These are phyloP conservation scores for Pinus taeda DNA, from an alignment of 75 land plant species.

Conservation along the genomic window DNA sequence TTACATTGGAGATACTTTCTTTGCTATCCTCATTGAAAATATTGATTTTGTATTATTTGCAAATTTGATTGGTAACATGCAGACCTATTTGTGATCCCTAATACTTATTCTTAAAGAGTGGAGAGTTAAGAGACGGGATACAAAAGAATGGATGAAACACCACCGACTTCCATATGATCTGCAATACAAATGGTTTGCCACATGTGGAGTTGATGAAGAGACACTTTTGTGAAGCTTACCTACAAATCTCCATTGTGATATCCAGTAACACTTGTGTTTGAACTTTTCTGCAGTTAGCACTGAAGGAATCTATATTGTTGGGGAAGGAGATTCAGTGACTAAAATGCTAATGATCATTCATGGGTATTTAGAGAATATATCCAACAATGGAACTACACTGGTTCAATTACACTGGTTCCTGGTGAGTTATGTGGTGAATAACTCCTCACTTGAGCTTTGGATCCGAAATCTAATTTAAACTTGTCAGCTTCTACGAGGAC, in stretches of 20 bases:
- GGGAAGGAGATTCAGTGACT: constrained; percentile 87
- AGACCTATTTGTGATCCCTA: constrained; percentile 83
- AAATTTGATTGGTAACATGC: constrained; percentile 95
- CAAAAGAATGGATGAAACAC: constrained; percentile 93
- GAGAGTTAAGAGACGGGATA: constrained; percentile 77
- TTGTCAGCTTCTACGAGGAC: constrained; percentile 81
- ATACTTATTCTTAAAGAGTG: constrained; percentile 79
- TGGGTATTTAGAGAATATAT: constrained; percentile 70
- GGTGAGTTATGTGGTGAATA: constrained; percentile 94
- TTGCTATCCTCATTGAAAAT: constrained; percentile 67
- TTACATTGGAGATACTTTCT: constrained; percentile 78
- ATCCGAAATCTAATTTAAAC: constrained; percentile 42
- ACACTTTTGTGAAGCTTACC: constrained; percentile 61
- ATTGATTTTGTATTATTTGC: constrained; percentile 91
- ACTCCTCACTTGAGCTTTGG: constrained; percentile 78
- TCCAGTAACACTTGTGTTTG: constrained; percentile 82
- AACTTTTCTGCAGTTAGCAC: constrained; percentile 70
- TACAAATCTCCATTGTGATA: constrained; percentile 76
- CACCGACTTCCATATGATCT: constrained; percentile 75
- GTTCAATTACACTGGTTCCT: constrained; percentile 61
- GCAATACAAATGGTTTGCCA: constrained; percentile 81
- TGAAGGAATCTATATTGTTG: constrained; percentile 63
- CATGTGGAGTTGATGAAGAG: constrained; percentile 83
- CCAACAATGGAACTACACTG: constrained; percentile 80
- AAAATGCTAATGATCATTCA: constrained; percentile 87